phyloP scores from a whole-genome alignment of 192 early-diverging fungal genomes.

The Coemansia sp. region DNA sequence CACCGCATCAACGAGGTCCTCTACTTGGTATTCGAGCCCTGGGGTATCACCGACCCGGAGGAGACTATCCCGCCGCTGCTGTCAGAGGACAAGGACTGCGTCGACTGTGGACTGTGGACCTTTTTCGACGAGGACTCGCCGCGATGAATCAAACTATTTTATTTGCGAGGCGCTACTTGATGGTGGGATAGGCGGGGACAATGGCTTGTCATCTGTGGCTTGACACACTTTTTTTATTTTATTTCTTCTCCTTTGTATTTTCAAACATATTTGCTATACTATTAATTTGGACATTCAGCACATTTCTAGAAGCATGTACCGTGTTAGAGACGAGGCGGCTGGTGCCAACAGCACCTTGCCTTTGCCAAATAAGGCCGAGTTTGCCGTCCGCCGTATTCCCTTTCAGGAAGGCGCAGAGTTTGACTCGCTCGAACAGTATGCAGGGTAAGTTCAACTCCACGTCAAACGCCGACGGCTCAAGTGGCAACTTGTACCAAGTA shows the following conservation, averaged over 20 bases:
- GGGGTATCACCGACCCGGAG: slow-evolving; percentile 40
- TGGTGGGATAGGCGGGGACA: neutral
- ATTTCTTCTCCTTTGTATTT: neutral
- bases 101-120: slow-evolving; percentile 79
- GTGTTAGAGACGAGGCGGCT: neutral
- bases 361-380: slow-evolving; percentile 15
- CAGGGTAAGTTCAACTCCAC: slow-evolving; percentile 22
- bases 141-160: slow-evolving; percentile 1
- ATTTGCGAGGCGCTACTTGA: neutral
- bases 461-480: neutral
- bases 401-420: slow-evolving; percentile 40
- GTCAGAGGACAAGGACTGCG: slow-evolving; percentile 59
- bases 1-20: slow-evolving; percentile 83
- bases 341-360: neutral
- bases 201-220: neutral
- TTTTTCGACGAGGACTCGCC: slow-evolving; percentile 57
- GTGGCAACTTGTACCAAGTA: too few species aligned
- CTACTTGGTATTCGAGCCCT: slow-evolving; percentile 56
- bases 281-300: neutral
- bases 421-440: slow-evolving; percentile 32
- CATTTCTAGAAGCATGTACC: neutral
- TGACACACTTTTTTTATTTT: neutral
- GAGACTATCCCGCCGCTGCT: slow-evolving; percentile 35
- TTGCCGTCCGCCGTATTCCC: slow-evolving; percentile 28
- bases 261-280: neutral